These are phyloP conservation scores for Peniophora sp. DNA, from an alignment of 1,284 basidiomycete species.

Conservation along the genomic window DNA sequence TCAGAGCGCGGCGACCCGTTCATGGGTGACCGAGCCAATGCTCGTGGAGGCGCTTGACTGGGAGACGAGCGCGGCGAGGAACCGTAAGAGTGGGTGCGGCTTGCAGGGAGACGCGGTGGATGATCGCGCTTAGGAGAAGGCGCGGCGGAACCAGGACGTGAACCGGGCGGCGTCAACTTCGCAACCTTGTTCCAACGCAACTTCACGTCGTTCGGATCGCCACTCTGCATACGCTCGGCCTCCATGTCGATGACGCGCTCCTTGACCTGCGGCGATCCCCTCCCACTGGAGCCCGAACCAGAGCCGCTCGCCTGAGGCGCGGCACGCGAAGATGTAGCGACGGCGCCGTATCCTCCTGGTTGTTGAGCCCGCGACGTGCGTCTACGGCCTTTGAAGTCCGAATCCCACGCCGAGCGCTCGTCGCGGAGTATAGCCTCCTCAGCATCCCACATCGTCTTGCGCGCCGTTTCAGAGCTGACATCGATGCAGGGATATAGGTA, in stretches of 20 bases:
- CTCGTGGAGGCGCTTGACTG: conserved; percentile 23
- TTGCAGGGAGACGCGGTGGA: conserved; percentile 5
- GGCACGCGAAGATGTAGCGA: conserved; percentile 4
- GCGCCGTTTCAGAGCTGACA: conserved; percentile 68
- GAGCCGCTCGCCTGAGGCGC: not conserved
- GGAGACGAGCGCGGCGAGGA: not conserved
- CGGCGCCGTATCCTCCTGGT: conserved; percentile 20
- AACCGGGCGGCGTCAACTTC: not conserved
- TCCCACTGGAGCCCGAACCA: not conserved
- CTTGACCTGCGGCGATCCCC: not conserved
- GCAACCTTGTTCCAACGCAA: conserved; percentile 38
- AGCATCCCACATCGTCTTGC: conserved; percentile 60
- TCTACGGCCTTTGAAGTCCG: conserved; percentile 42
- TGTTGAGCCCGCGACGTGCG: conserved; percentile 27
- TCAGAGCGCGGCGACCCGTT: conserved; percentile 48
- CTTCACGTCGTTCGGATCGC: conserved; percentile 27
- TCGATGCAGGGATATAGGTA: conserved; percentile 89
- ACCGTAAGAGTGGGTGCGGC: conserved; percentile 1
- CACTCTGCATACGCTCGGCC: conserved; percentile 24
- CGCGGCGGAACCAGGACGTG: not conserved
- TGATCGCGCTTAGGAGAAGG: conserved; percentile 2
- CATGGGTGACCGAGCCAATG: conserved; percentile 28
- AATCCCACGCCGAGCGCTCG: conserved; percentile 64
- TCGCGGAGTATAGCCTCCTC: conserved; percentile 63
- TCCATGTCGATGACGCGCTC: conserved; percentile 34